Evolutionary conservation across 345 rosid genomes (phyloP), one percentile per base, ranked within the genome.

Genomic region (Odontarrhena argentea): DNA sequence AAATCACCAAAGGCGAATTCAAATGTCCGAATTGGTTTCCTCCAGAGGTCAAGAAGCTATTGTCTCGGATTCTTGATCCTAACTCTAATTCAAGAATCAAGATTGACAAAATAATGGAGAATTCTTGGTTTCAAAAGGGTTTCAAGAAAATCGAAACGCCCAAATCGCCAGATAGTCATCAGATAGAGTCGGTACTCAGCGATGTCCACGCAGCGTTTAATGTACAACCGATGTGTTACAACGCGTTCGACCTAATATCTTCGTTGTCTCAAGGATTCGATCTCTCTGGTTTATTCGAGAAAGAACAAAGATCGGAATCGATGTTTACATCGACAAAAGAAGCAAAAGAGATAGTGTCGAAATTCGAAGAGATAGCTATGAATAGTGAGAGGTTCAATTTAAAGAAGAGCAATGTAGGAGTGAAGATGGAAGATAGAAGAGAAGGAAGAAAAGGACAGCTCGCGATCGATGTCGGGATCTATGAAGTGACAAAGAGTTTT

Each of bases 401-500:
- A 48, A 72, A 60, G 48, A 82, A 84, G 69, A 83, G 77, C 68
- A 67, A 53, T 67, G 60, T 77, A 77, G 58, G 95, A 91, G 81
- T 89, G 70, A 84, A 84, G 71, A 74, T 92, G 67, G 80, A 82
- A 45, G 88, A 84, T 42, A 73, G 51, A 56, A 83, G 47, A 74
- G 81, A 84, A 79, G 97, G 97, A 28, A 87, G 98, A 51, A 92
- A 92, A 77, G 97, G 98, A 38, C 85, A 76, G 47, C 83, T 92
- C 2, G 88, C 56, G 4, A 83, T 92, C 28, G 84, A 89, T 54
- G 93, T 91, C 0, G 96, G 87, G 70, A 86, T 92, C 9, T 86
- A 78, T 26, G 96, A 89, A 75, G 93, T 92, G 2, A 79, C 96
- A 1, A 84, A 93, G 1, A 74, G 86, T 8, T 86, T 92, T 71